Evolutionary conservation across 2,329 filamentous ascomycete genomes (phyloP), one percentile per base, ranked within the genome.

Genomic region (Podosphaera aphanis): DNA sequence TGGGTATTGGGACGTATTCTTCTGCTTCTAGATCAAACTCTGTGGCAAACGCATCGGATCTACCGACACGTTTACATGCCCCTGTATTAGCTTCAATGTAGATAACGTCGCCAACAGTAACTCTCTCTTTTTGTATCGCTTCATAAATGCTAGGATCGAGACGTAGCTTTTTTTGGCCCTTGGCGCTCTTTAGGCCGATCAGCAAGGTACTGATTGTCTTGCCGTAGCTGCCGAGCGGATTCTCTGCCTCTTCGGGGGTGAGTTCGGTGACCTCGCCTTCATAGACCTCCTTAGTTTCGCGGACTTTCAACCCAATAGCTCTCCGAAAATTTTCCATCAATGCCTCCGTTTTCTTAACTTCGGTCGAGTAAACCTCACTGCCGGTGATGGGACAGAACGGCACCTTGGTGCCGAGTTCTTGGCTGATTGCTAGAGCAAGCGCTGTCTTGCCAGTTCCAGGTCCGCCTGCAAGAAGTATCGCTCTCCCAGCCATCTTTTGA

Each of bases 41-140:
- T 44, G 90, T 98, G 23, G 86, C 88, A 62, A 95, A 95, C 23
- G 90, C 90, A 61, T 98, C 90, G 40, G 84, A 93, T 58, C 90
- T 74, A 44, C 90, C 90, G 10, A 98, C 90, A 56, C 90, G 77
- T 69, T 98, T 98, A 67, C 92, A 93, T 42, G 90, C 86, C 51
- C 90, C 90, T 11, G 90, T 98, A 66, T 98, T 98, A 53, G 90
- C 88, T 69, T 98, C 90, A 54, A 98, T 95, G 67, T 98, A 98
- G 62, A 98, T 83, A 57, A 98, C 90, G 62, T 98, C 90, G 60
- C 90, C 90, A 39, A 95, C 79, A 2, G 85, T 83, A 37, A 98
- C 90, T 51, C 86, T 74, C 70, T 98, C 90, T 67, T 95, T 95
- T 62, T 95, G 90, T 57, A 98, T 94, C 2, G 90, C 90, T 65